Evolutionary conservation across 78 protist species (phyloP).

Genomic region (Guillardia theta): DNA sequence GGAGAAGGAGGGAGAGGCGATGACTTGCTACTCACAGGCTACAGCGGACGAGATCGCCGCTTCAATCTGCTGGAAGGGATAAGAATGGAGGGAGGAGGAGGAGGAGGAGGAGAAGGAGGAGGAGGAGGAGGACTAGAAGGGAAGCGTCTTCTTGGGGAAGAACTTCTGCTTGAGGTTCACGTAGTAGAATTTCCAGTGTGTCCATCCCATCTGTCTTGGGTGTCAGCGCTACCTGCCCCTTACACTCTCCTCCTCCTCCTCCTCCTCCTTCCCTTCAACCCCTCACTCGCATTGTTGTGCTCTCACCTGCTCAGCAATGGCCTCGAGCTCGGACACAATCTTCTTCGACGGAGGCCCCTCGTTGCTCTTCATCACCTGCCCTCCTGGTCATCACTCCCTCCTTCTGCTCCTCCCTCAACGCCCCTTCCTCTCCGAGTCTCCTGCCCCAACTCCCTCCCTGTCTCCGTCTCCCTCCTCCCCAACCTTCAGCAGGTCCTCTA

Average conservation of each 20-base stretch:
- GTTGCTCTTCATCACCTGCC: background rate
- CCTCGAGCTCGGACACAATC: background rate
- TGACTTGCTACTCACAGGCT: no score
- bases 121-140: background rate
- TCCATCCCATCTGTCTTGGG: background rate
- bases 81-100: background rate
- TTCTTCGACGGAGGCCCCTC: background rate
- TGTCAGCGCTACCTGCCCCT: no score
- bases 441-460: no score
- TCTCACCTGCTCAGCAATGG: background rate
- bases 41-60: background rate
- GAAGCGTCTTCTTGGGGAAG: background rate
- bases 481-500: slow-evolving; percentile 1
- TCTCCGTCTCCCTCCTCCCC: no score
- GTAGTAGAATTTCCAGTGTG: background rate
- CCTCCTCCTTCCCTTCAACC: no score
- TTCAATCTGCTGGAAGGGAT: slow-evolving; percentile 1
- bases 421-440: no score
- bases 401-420: no score
- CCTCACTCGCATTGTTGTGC: no score
- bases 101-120: background rate
- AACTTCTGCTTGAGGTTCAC: background rate
- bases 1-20: no score
- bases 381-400: no score
- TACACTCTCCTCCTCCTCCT: no score